phyloP scores from a whole-genome alignment of 176 grass and related monocot genomes.

The Secale cereale region DNA sequence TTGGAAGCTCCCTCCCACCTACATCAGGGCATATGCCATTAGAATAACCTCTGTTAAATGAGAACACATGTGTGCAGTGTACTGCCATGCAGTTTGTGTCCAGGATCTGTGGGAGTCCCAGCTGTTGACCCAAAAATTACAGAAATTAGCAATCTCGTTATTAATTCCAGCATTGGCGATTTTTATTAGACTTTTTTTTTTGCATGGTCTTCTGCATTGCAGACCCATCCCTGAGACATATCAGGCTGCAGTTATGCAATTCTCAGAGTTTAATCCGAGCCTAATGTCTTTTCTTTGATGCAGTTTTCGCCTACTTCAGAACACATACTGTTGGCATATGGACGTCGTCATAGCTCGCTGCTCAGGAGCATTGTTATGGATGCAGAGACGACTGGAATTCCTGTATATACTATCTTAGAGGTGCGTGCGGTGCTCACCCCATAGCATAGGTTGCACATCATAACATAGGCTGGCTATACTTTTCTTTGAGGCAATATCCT shows the following conservation, averaged over 20 bases:
- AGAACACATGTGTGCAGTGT: neutral
- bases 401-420: conserved; percentile 99
- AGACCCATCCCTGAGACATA: neutral
- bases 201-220: neutral
- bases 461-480: conserved; percentile 13
- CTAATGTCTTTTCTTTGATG: conserved; percentile 16
- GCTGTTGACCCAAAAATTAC: neutral
- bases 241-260: neutral
- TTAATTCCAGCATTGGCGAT: neutral
- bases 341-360: conserved; percentile 86
- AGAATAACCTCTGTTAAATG: neutral
- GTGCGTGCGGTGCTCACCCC: conserved; percentile 27
- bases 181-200: neutral
- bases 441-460: conserved; percentile 18
- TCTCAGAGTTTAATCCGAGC: conserved; percentile 24
- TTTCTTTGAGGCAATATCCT: conserved; percentile 2
- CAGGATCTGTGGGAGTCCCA: neutral
- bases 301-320: conserved; percentile 99
- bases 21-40: neutral
- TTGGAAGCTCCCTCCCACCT: neutral
- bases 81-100: neutral
- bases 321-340: conserved; percentile 96
- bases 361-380: conserved; percentile 91
- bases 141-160: neutral
- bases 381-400: conserved; percentile 78